phyloP scores from a whole-genome alignment of 805 yeast genomes.

The Teunomyces tritomae region DNA sequence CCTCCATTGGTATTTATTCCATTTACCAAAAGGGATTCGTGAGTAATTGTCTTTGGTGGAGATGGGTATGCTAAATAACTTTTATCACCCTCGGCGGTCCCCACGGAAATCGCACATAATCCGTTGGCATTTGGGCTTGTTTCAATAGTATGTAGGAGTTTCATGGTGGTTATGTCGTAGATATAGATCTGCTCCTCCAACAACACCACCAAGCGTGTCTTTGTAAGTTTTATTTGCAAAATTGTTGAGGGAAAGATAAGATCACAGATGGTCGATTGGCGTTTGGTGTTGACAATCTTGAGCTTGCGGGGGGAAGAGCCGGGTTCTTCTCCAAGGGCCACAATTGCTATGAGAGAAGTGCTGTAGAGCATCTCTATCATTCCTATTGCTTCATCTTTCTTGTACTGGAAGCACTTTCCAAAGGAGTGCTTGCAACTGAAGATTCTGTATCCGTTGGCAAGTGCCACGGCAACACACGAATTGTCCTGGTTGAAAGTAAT shows the following conservation, averaged over 20 bases:
- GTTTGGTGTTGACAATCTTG: conserved; percentile 78
- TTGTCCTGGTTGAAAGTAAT: conserved; percentile 83
- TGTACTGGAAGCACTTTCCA: conserved; percentile 45
- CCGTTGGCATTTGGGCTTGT: conserved; percentile 49
- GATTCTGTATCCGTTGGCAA: conserved; percentile 62
- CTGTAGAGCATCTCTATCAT: conserved; percentile 88
- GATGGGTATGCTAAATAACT: conserved; percentile 72
- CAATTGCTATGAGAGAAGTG: conserved; percentile 82
- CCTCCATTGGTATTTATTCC: conserved; percentile 44
- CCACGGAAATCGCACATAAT: conserved; percentile 55
- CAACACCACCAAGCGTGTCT: conserved; percentile 31
- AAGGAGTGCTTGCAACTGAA: conserved; percentile 82
- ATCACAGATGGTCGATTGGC: conserved; percentile 47
- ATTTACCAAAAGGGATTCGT: conserved; percentile 39
- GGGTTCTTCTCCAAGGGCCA: conserved; percentile 72
- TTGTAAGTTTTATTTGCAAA: conserved; percentile 37
- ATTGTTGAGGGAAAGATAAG: conserved; percentile 42
- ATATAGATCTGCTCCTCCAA: conserved; percentile 45
- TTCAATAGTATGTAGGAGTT: conserved; percentile 43
- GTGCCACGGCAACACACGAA: conserved; percentile 74
- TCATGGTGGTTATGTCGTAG: conserved; percentile 41
- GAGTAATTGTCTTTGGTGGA: conserved; percentile 58
- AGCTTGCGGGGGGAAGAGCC: conserved; percentile 76
- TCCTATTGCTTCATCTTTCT: conserved; percentile 53
- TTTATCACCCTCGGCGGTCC: conserved; percentile 25